Evolutionary conservation across 2,329 filamentous ascomycete species (phyloP).

Genomic region (Aspergillus arachidicola): DNA sequence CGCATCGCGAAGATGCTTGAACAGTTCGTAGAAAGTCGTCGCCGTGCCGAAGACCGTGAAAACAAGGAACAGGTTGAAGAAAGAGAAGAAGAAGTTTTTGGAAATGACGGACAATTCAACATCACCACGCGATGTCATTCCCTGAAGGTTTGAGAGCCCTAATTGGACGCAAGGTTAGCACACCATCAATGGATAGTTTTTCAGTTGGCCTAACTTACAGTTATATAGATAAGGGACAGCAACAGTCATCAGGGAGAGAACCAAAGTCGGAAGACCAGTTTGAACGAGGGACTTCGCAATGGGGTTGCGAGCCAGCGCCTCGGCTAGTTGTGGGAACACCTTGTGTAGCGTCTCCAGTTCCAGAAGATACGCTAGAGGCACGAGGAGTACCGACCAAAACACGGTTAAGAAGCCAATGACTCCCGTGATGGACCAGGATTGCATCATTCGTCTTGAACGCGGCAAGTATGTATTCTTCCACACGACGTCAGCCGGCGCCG

Average conservation of each 20-base stretch:
- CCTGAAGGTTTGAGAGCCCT: slow-evolving; percentile 81
- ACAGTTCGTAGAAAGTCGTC: slow-evolving; percentile 69
- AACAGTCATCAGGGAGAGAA: slow-evolving; percentile 84
- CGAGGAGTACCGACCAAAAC: slow-evolving; percentile 83
- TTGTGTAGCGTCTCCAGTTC: slow-evolving; percentile 79
- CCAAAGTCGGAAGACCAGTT: slow-evolving; percentile 82
- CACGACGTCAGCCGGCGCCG: slow-evolving; percentile 87
- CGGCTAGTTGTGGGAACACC: slow-evolving; percentile 70
- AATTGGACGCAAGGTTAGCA: slow-evolving; percentile 28
- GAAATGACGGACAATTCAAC: slow-evolving; percentile 93
- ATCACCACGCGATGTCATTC: slow-evolving; percentile 92
- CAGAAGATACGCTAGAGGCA: slow-evolving; percentile 75
- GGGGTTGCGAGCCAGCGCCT: slow-evolving; percentile 67
- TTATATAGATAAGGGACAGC: slow-evolving; percentile 93
- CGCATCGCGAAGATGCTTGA: slow-evolving; percentile 67
- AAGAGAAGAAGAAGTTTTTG: slow-evolving; percentile 99
- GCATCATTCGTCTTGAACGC: slow-evolving; percentile 70
- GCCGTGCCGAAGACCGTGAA: slow-evolving; percentile 87
- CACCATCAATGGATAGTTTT: no score
- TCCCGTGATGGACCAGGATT: slow-evolving; percentile 80
- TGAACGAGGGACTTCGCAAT: slow-evolving; percentile 77
- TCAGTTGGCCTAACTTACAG: slow-evolving; percentile 54
- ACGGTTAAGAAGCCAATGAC: slow-evolving; percentile 82
- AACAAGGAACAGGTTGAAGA: slow-evolving; percentile 97
- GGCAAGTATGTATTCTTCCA: slow-evolving; percentile 92